Percentiles rank a stretch among this genome's conserved stretches.
Conservation (phyloP, 108 stramenopile species). For the Chaetoceros muelleri region DNA sequence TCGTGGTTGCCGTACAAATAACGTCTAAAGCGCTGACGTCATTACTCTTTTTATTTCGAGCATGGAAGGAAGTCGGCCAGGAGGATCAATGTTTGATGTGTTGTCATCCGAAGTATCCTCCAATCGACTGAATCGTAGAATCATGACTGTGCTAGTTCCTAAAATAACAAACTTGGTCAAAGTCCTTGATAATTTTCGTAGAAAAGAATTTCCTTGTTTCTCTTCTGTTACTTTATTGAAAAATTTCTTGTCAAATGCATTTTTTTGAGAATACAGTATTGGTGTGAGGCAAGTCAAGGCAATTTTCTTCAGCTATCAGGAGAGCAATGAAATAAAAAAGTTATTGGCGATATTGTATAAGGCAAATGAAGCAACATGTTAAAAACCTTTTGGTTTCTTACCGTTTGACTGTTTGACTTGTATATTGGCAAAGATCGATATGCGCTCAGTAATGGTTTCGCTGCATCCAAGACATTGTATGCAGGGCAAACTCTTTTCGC, state of each 20-base stretch:
- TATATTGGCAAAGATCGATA: constrained; percentile 13
- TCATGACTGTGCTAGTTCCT: too few relatives aligned
- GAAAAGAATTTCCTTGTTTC: background rate
- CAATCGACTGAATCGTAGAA: too few relatives aligned
- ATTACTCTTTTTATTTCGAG: too few relatives aligned
- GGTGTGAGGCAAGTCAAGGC: background rate
- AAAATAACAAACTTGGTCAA: too few relatives aligned
- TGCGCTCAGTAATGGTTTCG: constrained; percentile 40
- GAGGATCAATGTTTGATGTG: too few relatives aligned
- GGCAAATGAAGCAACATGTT: background rate
- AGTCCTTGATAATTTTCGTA: background rate
- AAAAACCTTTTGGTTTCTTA: background rate
- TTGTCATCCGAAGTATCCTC: too few relatives aligned
- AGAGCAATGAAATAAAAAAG: too few relatives aligned
- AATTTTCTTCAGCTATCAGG: background rate
- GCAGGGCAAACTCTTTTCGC: constrained; percentile 46
- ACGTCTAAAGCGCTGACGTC: too few relatives aligned
- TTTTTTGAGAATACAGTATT: background rate
- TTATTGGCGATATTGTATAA: background rate
- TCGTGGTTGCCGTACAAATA: too few relatives aligned
- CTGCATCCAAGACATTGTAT: constrained; percentile 77
- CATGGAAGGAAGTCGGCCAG: too few relatives aligned
- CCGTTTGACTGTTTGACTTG: background rate
- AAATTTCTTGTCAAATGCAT: background rate
- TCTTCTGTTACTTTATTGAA: background rate